Conservation (phyloP, 345 rosid species). For the Hirschfeldia incana region DNA sequence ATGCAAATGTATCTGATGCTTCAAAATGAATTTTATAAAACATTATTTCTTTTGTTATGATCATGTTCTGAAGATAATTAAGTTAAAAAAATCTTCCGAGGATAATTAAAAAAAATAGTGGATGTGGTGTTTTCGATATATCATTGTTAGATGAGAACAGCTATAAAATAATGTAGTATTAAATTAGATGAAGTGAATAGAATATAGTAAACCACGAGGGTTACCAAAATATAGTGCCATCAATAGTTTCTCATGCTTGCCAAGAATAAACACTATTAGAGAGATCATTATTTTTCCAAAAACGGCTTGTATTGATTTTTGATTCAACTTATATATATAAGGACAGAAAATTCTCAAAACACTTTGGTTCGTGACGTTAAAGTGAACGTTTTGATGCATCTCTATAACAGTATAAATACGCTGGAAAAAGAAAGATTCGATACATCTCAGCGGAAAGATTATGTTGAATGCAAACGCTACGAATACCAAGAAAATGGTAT, state of each 20-base stretch:
- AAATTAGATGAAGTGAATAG: no score
- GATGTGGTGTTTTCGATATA: neutral
- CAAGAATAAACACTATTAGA: neutral
- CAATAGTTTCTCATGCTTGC: neutral
- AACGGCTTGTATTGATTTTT: neutral
- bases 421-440: neutral
- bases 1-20: neutral
- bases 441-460: neutral
- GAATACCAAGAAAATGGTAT: neutral
- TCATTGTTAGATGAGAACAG: neutral
- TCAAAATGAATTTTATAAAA: neutral
- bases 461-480: constrained; percentile 12
- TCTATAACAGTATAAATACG: neutral
- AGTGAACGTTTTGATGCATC: neutral
- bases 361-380: neutral
- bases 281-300: constrained; percentile 1
- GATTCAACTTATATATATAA: neutral
- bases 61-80: neutral
- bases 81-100: neutral
- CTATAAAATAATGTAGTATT: no score
- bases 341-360: neutral
- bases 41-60: neutral
- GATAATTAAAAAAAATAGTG: neutral
- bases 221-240: neutral
- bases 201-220: neutral